Percentiles rank a stretch among this genome's conserved stretches.
phyloP scores from a whole-genome alignment of 2,329 filamentous ascomycete species.

The Decorospora gaudefroyi region DNA sequence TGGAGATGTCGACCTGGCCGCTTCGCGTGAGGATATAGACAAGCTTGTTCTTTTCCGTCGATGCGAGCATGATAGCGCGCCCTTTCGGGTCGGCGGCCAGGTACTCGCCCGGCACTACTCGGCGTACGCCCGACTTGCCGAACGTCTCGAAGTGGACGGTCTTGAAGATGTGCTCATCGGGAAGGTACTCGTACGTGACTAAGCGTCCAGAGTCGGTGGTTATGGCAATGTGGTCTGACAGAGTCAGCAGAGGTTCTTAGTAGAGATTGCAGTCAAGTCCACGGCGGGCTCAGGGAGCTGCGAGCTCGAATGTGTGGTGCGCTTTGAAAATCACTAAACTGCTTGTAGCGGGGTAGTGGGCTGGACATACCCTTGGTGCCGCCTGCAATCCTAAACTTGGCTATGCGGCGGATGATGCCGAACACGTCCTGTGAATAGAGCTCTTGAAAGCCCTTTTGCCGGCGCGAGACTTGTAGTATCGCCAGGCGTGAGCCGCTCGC shows the following conservation, averaged over 20 bases:
- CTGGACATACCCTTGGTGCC: slow-evolving; percentile 84
- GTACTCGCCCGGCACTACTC: slow-evolving; percentile 94
- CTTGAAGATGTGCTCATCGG: slow-evolving; percentile 82
- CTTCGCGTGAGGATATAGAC: slow-evolving; percentile 98
- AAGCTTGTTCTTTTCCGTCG: slow-evolving; percentile 98
- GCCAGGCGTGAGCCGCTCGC: slow-evolving; percentile 88
- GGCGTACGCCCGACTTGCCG: slow-evolving; percentile 91
- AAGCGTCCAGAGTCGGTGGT: slow-evolving; percentile 95
- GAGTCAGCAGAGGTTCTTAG: slow-evolving; percentile 40
- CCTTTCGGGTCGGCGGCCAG: slow-evolving; percentile 95
- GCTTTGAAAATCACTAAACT: slow-evolving; percentile 57
- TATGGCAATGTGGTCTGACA: slow-evolving; percentile 89
- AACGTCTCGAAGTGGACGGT: slow-evolving; percentile 95
- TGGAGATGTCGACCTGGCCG: slow-evolving; percentile 90
- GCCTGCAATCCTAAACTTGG: slow-evolving; percentile 87
- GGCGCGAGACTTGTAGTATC: slow-evolving; percentile 82
- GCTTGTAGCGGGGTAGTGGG: slow-evolving; percentile 39
- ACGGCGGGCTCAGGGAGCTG: slow-evolving; percentile 31
- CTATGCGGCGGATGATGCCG: slow-evolving; percentile 88
- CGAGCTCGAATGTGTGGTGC: slow-evolving; percentile 34
- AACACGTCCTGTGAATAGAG: slow-evolving; percentile 92
- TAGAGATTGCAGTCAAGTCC: slow-evolving; percentile 40
- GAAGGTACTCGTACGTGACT: slow-evolving; percentile 88
- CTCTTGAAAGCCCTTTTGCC: slow-evolving; percentile 82
- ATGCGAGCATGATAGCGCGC: slow-evolving; percentile 90